Conservation (phyloP, 2,329 filamentous ascomycete species). For the Cryphonectria carpinicola region DNA sequence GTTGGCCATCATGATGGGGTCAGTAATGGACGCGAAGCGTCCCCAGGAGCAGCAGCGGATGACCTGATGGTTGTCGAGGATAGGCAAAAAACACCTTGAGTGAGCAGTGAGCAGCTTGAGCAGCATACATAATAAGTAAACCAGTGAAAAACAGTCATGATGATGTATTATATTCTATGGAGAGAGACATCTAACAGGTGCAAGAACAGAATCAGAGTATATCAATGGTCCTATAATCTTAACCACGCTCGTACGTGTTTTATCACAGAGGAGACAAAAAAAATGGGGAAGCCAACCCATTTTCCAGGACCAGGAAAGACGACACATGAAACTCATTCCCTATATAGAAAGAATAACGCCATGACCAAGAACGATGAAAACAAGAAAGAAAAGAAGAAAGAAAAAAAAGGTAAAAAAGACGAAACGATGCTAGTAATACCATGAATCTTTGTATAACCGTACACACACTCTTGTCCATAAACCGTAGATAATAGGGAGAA, state of each 20-base stretch:
- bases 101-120: not conserved
- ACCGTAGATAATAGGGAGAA: not conserved
- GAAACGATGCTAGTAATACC: not conserved
- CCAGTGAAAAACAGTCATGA: not conserved
- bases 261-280: not conserved
- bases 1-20: too few relatives aligned
- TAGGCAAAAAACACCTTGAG: not conserved
- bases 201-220: not conserved
- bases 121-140: too few relatives aligned
- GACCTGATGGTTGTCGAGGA: not conserved
- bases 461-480: slow-evolving; percentile 3
- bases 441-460: not conserved
- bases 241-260: not conserved
- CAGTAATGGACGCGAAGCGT: not conserved
- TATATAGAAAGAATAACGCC: not conserved
- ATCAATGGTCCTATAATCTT: not conserved
- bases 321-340: not conserved
- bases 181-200: not conserved
- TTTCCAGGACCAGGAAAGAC: not conserved
- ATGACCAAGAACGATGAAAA: not conserved
- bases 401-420: not conserved
- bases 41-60: not conserved
- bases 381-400: not conserved
- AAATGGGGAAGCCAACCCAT: not conserved
- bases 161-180: not conserved